Base-by-base conservation (phyloP, 2,329 filamentous ascomycete genomes). In the Leptographium procerum region DNA sequence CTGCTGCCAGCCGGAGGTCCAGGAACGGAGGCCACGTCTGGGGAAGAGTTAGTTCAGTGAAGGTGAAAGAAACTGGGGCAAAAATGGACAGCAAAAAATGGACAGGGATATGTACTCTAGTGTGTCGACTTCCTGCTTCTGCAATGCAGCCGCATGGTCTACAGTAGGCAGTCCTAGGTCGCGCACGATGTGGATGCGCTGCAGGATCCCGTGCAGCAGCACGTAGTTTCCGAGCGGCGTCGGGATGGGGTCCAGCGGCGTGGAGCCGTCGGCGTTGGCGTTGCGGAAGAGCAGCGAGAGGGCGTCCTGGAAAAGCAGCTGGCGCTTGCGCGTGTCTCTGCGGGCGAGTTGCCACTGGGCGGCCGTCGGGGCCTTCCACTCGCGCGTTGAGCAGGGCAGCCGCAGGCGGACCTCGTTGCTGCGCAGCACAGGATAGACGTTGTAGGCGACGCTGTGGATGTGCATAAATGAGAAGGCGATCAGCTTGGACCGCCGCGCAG, bases 361-460 rank as follows among this genome's bases (percentile, higher is more conserved):
- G 19, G 76, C 73, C 43, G 73, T 78, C 13, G 70, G 69, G 3
- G 81, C 79, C 63, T 78, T 79, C 76, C 80, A 84, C 59, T 80
- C 75, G 28, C 77, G 75, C 36, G 76, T 75, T 52, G 74, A 76
- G 61, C 75, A 79, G 0, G 81, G 81, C 62, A 84, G 74, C 55
- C 75, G 74, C 61, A 82, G 66, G 56, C 75, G 75, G 55, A 83
- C 66, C 66, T 84, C 78, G 34, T 73, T 73, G 64, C 79, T 82
- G 56, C 81, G 65, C 29, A 84, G 76, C 50, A 82, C 70, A 0
- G 82, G 81, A 31, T 81, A 79, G 16, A 82, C 79, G 66, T 83
- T 80, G 70, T 83, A 84, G 64, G 81, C 81, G 57, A 84, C 81
- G 36, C 77, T 81, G 61, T 84, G 81, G 2, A 84, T 71, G 64